A percentile compares a stretch with the other conserved stretches of the same genome.
phyloP scores from a whole-genome alignment of 148 eudicot genomes.

The Spergularia bocconei region DNA sequence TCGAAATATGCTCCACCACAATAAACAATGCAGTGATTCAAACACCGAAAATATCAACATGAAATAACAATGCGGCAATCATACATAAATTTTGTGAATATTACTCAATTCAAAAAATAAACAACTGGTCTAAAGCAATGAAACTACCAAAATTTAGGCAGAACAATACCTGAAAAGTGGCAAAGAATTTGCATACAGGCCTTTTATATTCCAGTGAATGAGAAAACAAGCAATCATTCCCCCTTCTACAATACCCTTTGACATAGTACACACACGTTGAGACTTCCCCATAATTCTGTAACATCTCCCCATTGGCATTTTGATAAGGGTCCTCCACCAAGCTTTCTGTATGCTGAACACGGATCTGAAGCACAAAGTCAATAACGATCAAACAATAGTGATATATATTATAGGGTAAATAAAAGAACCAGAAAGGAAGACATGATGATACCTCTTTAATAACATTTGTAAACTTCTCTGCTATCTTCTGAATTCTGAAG shows the following conservation, averaged over 20 bases:
- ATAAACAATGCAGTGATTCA: too few species aligned
- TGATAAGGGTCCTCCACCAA: conserved; percentile 30
- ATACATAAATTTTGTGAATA: neutral
- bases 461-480: conserved; percentile 52
- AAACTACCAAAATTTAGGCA: conserved; percentile 12
- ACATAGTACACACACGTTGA: conserved; percentile 63
- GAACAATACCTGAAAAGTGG: conserved; percentile 66
- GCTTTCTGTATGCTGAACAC: conserved; percentile 44
- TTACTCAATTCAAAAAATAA: neutral
- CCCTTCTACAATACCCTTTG: conserved; percentile 73
- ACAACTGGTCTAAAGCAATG: neutral
- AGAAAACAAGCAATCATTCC: conserved; percentile 59
- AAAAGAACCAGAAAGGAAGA: neutral
- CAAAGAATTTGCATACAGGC: conserved; percentile 71
- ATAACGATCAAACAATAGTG: conserved; percentile 11
- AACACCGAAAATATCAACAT: conserved; percentile 1
- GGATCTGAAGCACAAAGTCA: conserved; percentile 43
- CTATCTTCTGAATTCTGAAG: conserved; percentile 46
- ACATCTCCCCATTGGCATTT: conserved; percentile 17
- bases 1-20: neutral
- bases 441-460: conserved; percentile 65
- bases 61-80: neutral
- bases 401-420: neutral
- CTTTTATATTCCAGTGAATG: conserved; percentile 65
- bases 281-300: conserved; percentile 34